These are phyloP conservation scores for Russula dissimulans DNA, from an alignment of 768 basidiomycete genomes.

Conservation along the genomic window DNA sequence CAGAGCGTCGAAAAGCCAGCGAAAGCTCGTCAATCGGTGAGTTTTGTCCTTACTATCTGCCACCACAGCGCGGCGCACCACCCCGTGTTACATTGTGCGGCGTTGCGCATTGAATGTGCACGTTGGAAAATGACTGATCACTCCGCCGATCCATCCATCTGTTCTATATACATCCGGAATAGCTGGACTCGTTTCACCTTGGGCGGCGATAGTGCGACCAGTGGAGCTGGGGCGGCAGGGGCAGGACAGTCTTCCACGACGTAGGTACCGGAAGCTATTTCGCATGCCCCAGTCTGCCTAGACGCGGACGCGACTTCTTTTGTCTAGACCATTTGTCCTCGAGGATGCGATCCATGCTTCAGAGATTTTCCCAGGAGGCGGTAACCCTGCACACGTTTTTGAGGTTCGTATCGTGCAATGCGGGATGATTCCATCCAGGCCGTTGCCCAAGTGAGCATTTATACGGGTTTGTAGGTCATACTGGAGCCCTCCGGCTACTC, in stretches of 20 bases:
- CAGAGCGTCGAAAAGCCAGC: slow-evolving; percentile 62
- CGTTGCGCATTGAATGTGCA: not conserved
- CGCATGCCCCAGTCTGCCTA: not conserved
- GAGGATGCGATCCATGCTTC: slow-evolving; percentile 44
- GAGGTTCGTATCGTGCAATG: slow-evolving; percentile 34
- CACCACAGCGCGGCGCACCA: not conserved
- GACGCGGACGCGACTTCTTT: not conserved
- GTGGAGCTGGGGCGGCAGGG: slow-evolving; percentile 20
- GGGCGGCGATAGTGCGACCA: slow-evolving; percentile 28
- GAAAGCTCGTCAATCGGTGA: slow-evolving; percentile 66
- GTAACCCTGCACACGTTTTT: slow-evolving; percentile 42
- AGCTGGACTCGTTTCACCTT: slow-evolving; percentile 71
- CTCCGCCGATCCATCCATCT: not conserved
- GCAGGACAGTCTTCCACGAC: slow-evolving; percentile 14
- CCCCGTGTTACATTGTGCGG: not conserved
- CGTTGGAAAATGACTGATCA: not conserved
- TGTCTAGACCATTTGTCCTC: slow-evolving; percentile 31
- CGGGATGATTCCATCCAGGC: not conserved
- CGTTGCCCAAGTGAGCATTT: not conserved
- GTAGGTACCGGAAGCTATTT: slow-evolving; percentile 1
- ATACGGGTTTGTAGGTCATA: slow-evolving; percentile 40
- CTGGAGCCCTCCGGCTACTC: slow-evolving; percentile 72
- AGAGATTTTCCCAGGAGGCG: slow-evolving; percentile 34
- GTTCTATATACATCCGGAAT: not conserved
- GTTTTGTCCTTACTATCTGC: slow-evolving; percentile 1